Base-by-base conservation (phyloP, 352 stramenopile species). In the Globisporangium middletonii region DNA sequence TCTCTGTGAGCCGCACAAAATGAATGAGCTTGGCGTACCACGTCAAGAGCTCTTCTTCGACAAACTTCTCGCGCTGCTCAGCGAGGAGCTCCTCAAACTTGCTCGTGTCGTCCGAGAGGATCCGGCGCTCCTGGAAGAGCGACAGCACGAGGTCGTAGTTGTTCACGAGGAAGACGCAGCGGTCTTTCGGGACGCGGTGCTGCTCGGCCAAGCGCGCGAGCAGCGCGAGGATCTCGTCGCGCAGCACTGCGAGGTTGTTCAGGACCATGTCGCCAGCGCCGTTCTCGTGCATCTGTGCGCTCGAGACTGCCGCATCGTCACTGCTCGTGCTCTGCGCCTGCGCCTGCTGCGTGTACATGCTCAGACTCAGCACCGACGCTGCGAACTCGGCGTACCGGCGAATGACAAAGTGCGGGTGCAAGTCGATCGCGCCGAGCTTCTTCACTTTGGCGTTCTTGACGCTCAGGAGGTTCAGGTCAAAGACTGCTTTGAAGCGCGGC, bases 121-220 rank as follows among this genome's bases (percentile, higher is more conserved):
- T 95, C 35, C 88, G 82, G 38, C 96, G 82, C 72, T 99, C 94
- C 59, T 98, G 92, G 53, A 99, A 98, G 37, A 98, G 91, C 28
- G 81, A 95, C 8, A 98, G 77, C 37, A 98, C 95, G 49, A 97
- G 79, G 68, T 99, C 96, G 64, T 98, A 95, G 67, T 99, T 99
- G 74, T 99, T 99, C 63, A 99, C 97, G 46, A 98, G 83, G 67
- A 99, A 99, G 6, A 99, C 89, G 60, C 94, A 92, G 38, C 87
- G 89, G 55, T 98, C 97, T 64, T 98, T 98, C 26, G 92, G 82
- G 18, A 77, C 87, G 6, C 82, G 77, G 61, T 99, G 94, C 62
- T 97, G 80, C 47, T 98, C 87, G 0, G 94, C 86, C 23, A 99
- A 69, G 2, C 95, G 91, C 23, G 73, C 67, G 27, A 97, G 64